These are phyloP conservation scores for Naganishia friedmannii DNA, from an alignment of 768 basidiomycete species.

Conservation along the genomic window DNA sequence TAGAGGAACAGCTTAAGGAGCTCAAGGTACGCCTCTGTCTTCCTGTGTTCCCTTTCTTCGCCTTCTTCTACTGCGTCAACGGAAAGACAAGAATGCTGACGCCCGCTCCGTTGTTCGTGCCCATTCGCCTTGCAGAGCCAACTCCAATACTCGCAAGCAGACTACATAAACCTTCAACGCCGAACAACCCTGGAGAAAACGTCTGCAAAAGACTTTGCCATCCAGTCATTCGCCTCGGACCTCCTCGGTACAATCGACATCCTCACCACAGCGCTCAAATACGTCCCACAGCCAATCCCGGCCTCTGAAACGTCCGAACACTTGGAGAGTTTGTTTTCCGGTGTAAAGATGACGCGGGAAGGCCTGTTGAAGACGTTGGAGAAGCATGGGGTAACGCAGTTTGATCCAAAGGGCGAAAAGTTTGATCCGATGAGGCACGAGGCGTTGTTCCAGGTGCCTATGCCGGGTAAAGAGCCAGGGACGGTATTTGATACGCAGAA, in stretches of 20 bases:
- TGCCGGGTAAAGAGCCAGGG: slow-evolving; percentile 81
- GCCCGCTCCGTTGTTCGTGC: slow-evolving; percentile 25
- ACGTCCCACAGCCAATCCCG: slow-evolving; percentile 51
- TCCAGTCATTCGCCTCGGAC: slow-evolving; percentile 73
- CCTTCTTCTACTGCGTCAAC: background rate
- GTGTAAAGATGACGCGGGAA: slow-evolving; percentile 88
- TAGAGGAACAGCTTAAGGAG: slow-evolving; percentile 54
- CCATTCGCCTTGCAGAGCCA: slow-evolving; percentile 61
- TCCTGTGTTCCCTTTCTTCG: background rate
- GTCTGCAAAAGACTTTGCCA: slow-evolving; percentile 88
- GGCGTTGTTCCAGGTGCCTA: slow-evolving; percentile 85
- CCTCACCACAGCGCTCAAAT: slow-evolving; percentile 49
- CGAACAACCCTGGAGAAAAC: slow-evolving; percentile 86
- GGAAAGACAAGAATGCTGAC: slow-evolving; percentile 10
- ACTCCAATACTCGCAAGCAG: slow-evolving; percentile 86
- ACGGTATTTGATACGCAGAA: slow-evolving; percentile 88
- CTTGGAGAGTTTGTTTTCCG: slow-evolving; percentile 65
- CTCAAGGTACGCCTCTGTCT: slow-evolving; percentile 65
- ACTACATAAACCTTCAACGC: slow-evolving; percentile 90
- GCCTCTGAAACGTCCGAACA: slow-evolving; percentile 53
- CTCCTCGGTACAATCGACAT: slow-evolving; percentile 65
- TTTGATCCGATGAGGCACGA: slow-evolving; percentile 97
- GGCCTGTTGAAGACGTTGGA: slow-evolving; percentile 82
- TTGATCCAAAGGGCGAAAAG: slow-evolving; percentile 83
- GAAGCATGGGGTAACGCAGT: slow-evolving; percentile 86